Evolutionary conservation across 164 flowering plant species (phyloP), one percentile per base, ranked within the genome.

Genomic region (Vitis labrusca): DNA sequence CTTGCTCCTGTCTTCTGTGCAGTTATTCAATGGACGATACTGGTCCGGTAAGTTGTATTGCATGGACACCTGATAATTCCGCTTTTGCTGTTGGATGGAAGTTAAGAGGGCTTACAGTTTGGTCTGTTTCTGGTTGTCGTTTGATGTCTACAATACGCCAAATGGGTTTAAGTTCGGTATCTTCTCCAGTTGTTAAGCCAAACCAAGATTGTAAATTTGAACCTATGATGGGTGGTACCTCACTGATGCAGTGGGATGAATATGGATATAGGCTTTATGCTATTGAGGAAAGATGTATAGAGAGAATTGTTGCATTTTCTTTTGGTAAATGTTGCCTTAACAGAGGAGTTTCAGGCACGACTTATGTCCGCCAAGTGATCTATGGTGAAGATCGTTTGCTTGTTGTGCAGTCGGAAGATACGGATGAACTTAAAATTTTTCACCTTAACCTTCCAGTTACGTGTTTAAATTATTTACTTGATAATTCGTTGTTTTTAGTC

Each of bases 81-180:
- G 98, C 98, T 78, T 95, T 95, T 85, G 93, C 99, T 48, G 94
- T 95, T 80, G 99, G 98, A 51, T 95, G 98, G 97, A 95, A 86
- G 80, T 82, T 76, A 64, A 88, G 97, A 83, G 99, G 99, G 63
- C 91, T 95, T 64, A 76, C 97, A 29, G 98, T 95, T 69, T 95
- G 99, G 99, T 93, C 99, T 49, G 85, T 90, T 37, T 95, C 99
- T 75, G 99, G 99, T 0, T 95, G 98, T 74, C 97, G 99, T 51
- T 80, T 95, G 80, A 95, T 93, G 98, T 95, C 92, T 67, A 95
- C 98, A 48, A 84, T 95, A 52, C 92, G 97, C 64, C 99, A 95
- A 82, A 85, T 93, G 75, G 94, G 98, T 61, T 79, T 93, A 73
- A 84, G 87, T 77, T 88, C 97, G 74, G 89, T 80, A 65, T 89